A percentile compares a stretch with the other conserved stretches of the same genome.
phyloP scores from a whole-genome alignment of 352 stramenopile species.

The Globisporangium alternatum region DNA sequence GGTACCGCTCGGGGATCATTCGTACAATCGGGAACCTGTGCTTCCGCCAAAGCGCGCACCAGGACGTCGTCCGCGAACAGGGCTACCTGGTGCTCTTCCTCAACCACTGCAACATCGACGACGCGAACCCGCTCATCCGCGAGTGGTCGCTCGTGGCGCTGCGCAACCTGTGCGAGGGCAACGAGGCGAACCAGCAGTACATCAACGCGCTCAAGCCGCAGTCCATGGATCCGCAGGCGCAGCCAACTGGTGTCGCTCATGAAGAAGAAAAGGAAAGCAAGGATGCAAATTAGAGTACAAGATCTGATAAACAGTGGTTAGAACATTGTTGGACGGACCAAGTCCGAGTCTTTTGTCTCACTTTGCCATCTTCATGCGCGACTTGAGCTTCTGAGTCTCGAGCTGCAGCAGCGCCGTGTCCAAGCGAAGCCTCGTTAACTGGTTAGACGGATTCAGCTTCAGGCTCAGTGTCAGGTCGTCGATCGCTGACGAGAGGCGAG shows the following conservation, averaged over 20 bases:
- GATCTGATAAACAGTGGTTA: neutral
- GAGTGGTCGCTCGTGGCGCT: conserved; percentile 89
- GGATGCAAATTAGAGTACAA: neutral
- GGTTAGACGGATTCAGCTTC: conserved; percentile 10
- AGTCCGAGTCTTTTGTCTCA: neutral
- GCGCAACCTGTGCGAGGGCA: conserved; percentile 87
- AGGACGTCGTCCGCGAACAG: conserved; percentile 76
- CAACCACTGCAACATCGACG: conserved; percentile 89
- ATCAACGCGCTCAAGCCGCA: conserved; percentile 68
- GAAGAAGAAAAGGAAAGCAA: neutral
- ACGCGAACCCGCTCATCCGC: conserved; percentile 82
- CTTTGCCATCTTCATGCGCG: conserved; percentile 1
- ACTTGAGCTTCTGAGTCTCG: conserved; percentile 16
- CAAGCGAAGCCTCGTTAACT: conserved; percentile 11
- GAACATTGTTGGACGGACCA: neutral
- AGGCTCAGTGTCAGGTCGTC: conserved; percentile 10
- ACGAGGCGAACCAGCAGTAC: conserved; percentile 67
- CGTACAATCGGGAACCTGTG: conserved; percentile 81
- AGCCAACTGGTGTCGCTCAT: neutral
- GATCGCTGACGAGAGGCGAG: conserved; percentile 6
- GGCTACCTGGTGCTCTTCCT: conserved; percentile 81
- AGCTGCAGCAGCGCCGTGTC: conserved; percentile 16
- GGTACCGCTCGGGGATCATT: conserved; percentile 77
- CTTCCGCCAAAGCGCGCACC: conserved; percentile 58
- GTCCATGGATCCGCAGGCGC: conserved; percentile 27